phyloP scores from a whole-genome alignment of 1,139 yeast species.

The Hemisphaericaspora lyxosophila region DNA sequence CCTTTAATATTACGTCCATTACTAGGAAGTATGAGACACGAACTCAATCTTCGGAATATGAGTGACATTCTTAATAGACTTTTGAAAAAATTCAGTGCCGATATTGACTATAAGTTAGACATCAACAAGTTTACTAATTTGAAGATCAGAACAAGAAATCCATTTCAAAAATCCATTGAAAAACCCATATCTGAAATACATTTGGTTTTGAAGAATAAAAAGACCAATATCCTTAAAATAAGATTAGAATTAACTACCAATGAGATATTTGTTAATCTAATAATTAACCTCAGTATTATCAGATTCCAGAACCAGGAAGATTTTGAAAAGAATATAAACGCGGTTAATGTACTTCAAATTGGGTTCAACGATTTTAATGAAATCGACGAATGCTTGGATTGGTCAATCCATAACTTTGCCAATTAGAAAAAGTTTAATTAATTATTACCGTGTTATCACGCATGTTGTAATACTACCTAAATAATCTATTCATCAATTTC shows the following conservation, averaged over 20 bases:
- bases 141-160: slow-evolving; percentile 22
- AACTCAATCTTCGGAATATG: slow-evolving; percentile 46
- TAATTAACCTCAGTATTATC: slow-evolving; percentile 32
- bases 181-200: slow-evolving; percentile 32
- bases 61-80: slow-evolving; percentile 40
- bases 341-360: slow-evolving; percentile 42
- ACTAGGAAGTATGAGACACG: slow-evolving; percentile 68
- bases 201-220: slow-evolving; percentile 16
- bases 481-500: slow-evolving; percentile 17
- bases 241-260: slow-evolving; percentile 37
- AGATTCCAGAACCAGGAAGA: slow-evolving; percentile 31
- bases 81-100: slow-evolving; percentile 19
- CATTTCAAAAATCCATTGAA: slow-evolving; percentile 42
- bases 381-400: slow-evolving; percentile 63
- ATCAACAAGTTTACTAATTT: slow-evolving; percentile 25
- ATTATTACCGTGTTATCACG: no score
- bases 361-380: slow-evolving; percentile 60
- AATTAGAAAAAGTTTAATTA: no score
- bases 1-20: slow-evolving; percentile 63
- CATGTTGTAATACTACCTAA: not conserved
- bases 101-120: slow-evolving; percentile 19
- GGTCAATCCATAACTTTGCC: slow-evolving; percentile 50
- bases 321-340: slow-evolving; percentile 32
- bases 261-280: slow-evolving; percentile 42
- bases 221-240: slow-evolving; percentile 24